phyloP scores from a whole-genome alignment of 1,139 yeast genomes.

The Lodderomyces orthopsilosis region DNA sequence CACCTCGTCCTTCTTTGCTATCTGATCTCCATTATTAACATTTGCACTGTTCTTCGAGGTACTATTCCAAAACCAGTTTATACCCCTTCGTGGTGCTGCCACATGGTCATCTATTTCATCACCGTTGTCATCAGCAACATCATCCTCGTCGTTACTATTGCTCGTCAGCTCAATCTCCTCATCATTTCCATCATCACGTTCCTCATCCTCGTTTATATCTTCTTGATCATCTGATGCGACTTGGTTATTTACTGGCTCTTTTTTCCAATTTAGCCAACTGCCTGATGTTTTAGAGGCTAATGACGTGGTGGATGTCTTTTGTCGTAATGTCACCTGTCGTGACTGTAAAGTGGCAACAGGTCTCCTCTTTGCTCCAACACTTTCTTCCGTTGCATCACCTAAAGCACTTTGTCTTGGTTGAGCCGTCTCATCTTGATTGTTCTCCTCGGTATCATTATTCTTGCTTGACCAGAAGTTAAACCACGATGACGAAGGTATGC shows the following conservation, averaged over 20 bases:
- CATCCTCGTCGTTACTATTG: conserved; percentile 22
- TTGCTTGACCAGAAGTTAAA: background rate
- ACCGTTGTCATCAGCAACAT: conserved; percentile 24
- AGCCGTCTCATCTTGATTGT: background rate
- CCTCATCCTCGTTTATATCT: conserved; percentile 20
- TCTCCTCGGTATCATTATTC: background rate
- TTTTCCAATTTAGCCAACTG: conserved; percentile 21
- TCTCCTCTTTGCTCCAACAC: background rate
- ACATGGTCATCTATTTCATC: conserved; percentile 38
- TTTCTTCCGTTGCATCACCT: background rate
- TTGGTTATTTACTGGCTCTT: conserved; percentile 8
- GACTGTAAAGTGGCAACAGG: background rate
- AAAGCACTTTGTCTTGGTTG: background rate
- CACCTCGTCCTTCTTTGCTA: conserved; percentile 5
- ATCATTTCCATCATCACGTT: conserved; percentile 21
- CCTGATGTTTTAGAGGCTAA: conserved; percentile 21
- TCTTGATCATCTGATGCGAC: conserved; percentile 19
- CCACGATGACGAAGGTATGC: background rate
- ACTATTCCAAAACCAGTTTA: conserved; percentile 41
- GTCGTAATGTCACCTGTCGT: background rate
- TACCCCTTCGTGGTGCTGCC: conserved; percentile 26
- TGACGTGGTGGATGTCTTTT: conserved; percentile 20
- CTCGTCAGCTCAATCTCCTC: conserved; percentile 33
- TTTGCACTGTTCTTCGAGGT: conserved; percentile 8
- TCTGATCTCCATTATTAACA: background rate